Evolutionary conservation across 106 monocot species (phyloP).

Genomic region (Hemerocallis citrina): DNA sequence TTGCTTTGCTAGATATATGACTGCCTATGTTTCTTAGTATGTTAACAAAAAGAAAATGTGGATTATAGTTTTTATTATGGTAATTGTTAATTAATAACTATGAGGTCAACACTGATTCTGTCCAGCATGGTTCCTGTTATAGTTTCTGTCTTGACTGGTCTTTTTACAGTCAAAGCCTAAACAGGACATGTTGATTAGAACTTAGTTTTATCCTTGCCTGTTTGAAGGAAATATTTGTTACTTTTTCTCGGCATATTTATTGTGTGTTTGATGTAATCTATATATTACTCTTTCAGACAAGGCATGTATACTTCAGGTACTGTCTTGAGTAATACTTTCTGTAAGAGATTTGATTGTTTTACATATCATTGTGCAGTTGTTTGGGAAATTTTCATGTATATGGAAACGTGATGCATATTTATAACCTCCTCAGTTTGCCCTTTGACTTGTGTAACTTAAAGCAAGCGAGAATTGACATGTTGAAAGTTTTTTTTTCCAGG

Average conservation of each 20-base stretch:
- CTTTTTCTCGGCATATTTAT: slow-evolving; percentile 7
- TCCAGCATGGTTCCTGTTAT: slow-evolving; percentile 15
- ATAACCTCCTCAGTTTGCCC: too few species aligned
- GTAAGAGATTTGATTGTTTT: too few species aligned
- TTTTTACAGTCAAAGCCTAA: slow-evolving; percentile 52
- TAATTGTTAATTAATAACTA: slow-evolving; percentile 26
- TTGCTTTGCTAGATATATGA: slow-evolving; percentile 12
- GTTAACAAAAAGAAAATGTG: slow-evolving; percentile 5
- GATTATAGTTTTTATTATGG: slow-evolving; percentile 19
- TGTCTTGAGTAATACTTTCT: too few species aligned
- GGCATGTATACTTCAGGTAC: background rate
- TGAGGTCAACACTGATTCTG: slow-evolving; percentile 30
- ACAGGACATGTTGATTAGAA: slow-evolving; percentile 17
- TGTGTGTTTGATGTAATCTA: slow-evolving; percentile 10
- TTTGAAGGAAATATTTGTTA: slow-evolving; percentile 5
- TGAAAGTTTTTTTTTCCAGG: too few species aligned
- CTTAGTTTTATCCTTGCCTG: slow-evolving; percentile 9
- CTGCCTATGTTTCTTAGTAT: slow-evolving; percentile 18
- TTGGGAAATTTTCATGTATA: too few species aligned
- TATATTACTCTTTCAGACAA: slow-evolving; percentile 6
- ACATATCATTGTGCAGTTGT: too few species aligned
- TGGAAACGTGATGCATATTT: too few species aligned
- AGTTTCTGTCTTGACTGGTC: slow-evolving; percentile 47
- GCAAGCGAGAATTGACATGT: too few species aligned
- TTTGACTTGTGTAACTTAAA: too few species aligned